A percentile compares a stretch with the other conserved stretches of the same genome.
phyloP scores from a whole-genome alignment of 208 protist species.

The Balamuthia mandrillaris region DNA sequence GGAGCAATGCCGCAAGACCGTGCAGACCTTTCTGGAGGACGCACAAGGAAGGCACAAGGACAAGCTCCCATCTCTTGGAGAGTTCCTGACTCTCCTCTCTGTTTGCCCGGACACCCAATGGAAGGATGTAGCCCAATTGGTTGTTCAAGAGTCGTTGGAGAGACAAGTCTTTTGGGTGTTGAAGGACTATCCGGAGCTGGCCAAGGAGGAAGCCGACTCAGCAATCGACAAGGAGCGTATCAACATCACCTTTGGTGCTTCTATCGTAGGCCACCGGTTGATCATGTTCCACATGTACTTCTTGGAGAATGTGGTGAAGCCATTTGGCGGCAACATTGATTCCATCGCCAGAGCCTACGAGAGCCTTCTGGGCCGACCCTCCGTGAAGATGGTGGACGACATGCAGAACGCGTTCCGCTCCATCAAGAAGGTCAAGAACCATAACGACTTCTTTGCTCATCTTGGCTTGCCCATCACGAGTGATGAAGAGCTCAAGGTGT shows the following conservation, averaged over 20 bases:
- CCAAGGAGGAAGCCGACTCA: background rate
- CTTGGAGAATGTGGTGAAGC: slow-evolving; percentile 5
- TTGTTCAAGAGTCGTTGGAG: slow-evolving; percentile 19
- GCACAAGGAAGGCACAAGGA: slow-evolving; percentile 6
- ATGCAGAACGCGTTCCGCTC: slow-evolving; percentile 32
- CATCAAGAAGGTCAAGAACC: slow-evolving; percentile 37
- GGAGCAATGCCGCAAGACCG: background rate
- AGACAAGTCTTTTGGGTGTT: slow-evolving; percentile 28
- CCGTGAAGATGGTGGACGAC: slow-evolving; percentile 31
- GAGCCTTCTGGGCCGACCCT: background rate
- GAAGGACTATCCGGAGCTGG: slow-evolving; percentile 28
- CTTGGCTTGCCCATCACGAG: slow-evolving; percentile 2
- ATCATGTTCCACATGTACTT: slow-evolving; percentile 43
- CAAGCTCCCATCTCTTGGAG: slow-evolving; percentile 2
- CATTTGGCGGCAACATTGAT: background rate
- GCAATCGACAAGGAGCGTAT: slow-evolving; percentile 20
- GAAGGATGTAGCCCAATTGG: slow-evolving; percentile 9
- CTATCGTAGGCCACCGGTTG: slow-evolving; percentile 21
- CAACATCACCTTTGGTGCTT: slow-evolving; percentile 16
- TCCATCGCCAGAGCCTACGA: background rate
- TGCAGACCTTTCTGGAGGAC: slow-evolving; percentile 14
- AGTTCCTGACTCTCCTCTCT: slow-evolving; percentile 24
- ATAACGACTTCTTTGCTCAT: slow-evolving; percentile 33
- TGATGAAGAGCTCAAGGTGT: background rate
- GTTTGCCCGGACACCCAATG: slow-evolving; percentile 6